These are phyloP conservation scores for Entophlyctis luteolus DNA, from an alignment of 192 early-diverging fungal genomes.

Conservation along the genomic window DNA sequence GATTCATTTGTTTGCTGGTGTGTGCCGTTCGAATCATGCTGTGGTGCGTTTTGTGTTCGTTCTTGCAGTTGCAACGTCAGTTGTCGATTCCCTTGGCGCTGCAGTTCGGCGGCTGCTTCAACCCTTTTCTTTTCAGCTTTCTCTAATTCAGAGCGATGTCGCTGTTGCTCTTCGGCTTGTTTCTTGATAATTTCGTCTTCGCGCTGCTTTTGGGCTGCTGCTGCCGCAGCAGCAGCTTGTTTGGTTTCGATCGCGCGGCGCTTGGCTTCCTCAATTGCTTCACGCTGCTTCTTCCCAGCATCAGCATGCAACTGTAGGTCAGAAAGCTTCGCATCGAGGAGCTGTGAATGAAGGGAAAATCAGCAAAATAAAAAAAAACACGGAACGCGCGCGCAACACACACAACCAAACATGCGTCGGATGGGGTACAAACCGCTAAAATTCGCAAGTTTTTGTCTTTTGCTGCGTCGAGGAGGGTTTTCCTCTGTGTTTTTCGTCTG, in stretches of 20 bases:
- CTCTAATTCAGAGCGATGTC: not conserved
- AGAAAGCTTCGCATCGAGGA: no score
- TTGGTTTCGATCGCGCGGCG: not conserved
- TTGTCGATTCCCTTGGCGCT: not conserved
- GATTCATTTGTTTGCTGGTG: not conserved
- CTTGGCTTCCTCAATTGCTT: conserved; percentile 8
- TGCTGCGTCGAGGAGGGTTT: no score
- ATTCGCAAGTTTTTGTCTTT: no score
- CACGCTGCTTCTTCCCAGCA: not conserved
- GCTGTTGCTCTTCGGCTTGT: not conserved
- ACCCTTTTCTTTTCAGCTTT: not conserved
- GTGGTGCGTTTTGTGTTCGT: not conserved
- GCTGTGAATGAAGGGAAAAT: no score
- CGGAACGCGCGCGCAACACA: no score
- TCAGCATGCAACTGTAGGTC: not conserved
- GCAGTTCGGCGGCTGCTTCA: not conserved
- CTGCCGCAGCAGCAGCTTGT: conserved; percentile 2
- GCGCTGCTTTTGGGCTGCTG: no score
- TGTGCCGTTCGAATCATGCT: not conserved
- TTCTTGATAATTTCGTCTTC: no score
- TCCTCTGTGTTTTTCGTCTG: no score
- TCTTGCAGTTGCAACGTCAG: not conserved
- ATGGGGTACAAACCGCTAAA: no score
- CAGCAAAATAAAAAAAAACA: no score
- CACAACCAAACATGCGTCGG: no score